Base-by-base conservation (phyloP, 345 rosid genomes). In the Eucalyptus cloeziana region DNA sequence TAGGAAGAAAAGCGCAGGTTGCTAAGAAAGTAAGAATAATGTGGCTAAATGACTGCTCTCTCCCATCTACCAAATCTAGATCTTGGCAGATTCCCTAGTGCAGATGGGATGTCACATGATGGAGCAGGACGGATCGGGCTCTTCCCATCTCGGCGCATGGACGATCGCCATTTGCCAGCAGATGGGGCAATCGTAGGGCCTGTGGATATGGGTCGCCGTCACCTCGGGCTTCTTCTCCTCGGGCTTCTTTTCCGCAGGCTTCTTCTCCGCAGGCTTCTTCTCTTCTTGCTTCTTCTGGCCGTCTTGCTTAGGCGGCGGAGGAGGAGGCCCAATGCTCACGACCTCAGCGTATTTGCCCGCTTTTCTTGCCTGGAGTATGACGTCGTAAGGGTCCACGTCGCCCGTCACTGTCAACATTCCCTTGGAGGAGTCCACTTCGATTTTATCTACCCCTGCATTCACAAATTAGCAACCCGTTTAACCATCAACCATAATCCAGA, bases 291-390 rank as follows among this genome's bases (percentile, higher is more conserved):
- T 52, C 58, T 21, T 52, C 58, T 52, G 25, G 25, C 25, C 87
- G 2, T 86, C 91, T 1, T 56, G 88, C 33, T 93, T 92, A 0
- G 91, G 91, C 33, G 93, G 94, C 2, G 95, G 86, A 1, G 94
- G 94, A 3, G 95, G 95, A 2, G 97, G 92, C 89, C 96, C 97
- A 44, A 95, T 87, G 27, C 92, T 95, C 64, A 93, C 91, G 7
- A 93, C 93, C 79, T 94, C 92, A 0, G 86, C 95, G 60, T 86
- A 90, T 69, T 91, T 91, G 10, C 94, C 92, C 13, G 90, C 89
- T 91, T 93, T 94, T 86, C 94, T 94, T 58, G 92, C 85, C 3
- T 89, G 88, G 17, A 92, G 90, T 17, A 93, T 87, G 17, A 94
- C 89, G 1, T 93, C 90, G 44, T 92, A 93, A 2, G 96, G 96